Percentiles rank a stretch among this genome's conserved stretches.
These are phyloP conservation scores for Candida boleticola DNA, from an alignment of 805 yeast genomes.

Conservation along the genomic window DNA sequence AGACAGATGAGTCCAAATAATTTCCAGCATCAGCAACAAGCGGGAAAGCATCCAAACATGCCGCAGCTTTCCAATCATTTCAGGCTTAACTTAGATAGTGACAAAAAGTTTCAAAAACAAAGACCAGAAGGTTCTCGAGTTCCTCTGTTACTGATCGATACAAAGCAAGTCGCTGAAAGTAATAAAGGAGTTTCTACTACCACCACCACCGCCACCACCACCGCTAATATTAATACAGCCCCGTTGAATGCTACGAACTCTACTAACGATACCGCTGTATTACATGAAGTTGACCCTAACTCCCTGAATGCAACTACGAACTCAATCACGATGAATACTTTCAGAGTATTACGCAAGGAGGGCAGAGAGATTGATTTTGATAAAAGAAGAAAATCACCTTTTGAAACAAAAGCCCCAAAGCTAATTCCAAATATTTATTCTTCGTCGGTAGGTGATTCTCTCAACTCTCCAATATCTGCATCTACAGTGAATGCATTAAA, in stretches of 20 bases:
- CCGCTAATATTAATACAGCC: background rate
- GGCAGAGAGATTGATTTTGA: slow-evolving; percentile 79
- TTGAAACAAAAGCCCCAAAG: slow-evolving; percentile 45
- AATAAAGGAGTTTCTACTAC: background rate
- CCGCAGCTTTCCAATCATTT: slow-evolving; percentile 7
- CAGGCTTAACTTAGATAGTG: slow-evolving; percentile 13
- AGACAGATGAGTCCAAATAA: background rate
- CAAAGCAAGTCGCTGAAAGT: background rate
- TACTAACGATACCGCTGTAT: too few relatives aligned
- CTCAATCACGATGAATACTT: slow-evolving; percentile 30
- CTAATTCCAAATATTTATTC: slow-evolving; percentile 33
- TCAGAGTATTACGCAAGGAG: slow-evolving; percentile 65
- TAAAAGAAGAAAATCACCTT: slow-evolving; percentile 74
- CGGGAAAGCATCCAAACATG: background rate
- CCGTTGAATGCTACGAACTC: background rate
- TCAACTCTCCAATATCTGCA: slow-evolving; percentile 34
- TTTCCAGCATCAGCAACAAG: slow-evolving; percentile 3
- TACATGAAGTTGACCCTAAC: too few relatives aligned
- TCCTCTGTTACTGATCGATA: slow-evolving; percentile 1
- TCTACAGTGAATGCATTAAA: slow-evolving; percentile 29
- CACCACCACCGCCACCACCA: background rate
- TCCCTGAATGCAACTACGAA: too few relatives aligned
- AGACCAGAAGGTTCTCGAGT: background rate
- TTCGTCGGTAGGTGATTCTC: slow-evolving; percentile 26
- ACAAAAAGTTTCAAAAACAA: background rate